Evolutionary conservation across 2,329 filamentous ascomycete genomes (phyloP).

Genomic region (Periconia sp.): DNA sequence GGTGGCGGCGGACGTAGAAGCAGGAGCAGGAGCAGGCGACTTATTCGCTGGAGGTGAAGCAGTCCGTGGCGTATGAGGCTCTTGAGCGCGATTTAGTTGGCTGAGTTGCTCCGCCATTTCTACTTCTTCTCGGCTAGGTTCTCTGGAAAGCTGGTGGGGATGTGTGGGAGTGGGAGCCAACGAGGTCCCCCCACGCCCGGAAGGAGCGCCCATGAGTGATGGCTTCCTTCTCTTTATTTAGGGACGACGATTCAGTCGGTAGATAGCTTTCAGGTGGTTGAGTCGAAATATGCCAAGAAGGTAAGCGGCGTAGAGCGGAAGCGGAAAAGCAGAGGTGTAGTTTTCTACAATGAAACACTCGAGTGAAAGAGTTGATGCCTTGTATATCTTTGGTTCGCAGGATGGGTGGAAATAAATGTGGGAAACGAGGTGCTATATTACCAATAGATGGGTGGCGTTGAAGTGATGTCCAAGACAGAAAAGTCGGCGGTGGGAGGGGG

Average conservation of each 20-base stretch:
- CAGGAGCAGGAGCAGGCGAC: slow-evolving; percentile 18
- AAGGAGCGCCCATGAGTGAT: slow-evolving; percentile 28
- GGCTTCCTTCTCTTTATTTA: not conserved
- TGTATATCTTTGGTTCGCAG: not conserved
- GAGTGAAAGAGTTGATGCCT: not conserved
- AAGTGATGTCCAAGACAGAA: slow-evolving; percentile 22
- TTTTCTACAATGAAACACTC: not conserved
- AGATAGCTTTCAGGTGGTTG: slow-evolving; percentile 4
- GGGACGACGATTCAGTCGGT: slow-evolving; percentile 12
- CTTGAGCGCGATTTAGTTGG: slow-evolving; percentile 48
- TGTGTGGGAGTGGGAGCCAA: slow-evolving; percentile 40
- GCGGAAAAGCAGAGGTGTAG: not conserved
- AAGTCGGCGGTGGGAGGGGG: slow-evolving; percentile 19
- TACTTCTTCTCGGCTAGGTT: slow-evolving; percentile 53
- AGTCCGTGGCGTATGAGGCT: slow-evolving; percentile 23
- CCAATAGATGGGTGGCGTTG: slow-evolving; percentile 20
- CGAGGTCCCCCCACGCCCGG: slow-evolving; percentile 38
- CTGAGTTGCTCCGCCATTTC: slow-evolving; percentile 52
- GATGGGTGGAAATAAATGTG: not conserved
- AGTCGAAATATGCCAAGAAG: not conserved
- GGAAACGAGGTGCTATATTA: not conserved
- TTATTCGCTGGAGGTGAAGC: slow-evolving; percentile 18
- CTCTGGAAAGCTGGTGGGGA: slow-evolving; percentile 43
- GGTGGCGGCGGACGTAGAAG: slow-evolving; percentile 17
- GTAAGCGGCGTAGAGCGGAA: not conserved